phyloP scores from a whole-genome alignment of 306 rosid species.

The Dicorynia guianensis region DNA sequence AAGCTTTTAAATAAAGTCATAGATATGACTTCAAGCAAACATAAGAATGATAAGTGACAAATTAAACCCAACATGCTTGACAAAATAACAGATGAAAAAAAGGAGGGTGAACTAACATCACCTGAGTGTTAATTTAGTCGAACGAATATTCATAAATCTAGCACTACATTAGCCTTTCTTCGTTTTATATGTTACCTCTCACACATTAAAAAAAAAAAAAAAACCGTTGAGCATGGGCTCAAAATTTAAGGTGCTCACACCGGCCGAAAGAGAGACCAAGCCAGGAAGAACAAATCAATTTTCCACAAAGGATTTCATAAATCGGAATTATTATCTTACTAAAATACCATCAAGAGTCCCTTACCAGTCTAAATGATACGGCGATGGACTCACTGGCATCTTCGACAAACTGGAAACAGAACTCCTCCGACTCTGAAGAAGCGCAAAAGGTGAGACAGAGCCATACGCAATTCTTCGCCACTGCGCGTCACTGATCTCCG shows the following conservation, averaged over 20 bases:
- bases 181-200: neutral
- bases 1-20: neutral
- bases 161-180: neutral
- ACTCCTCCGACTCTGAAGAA: slow-evolving; percentile 82
- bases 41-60: too few species aligned
- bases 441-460: slow-evolving; percentile 83
- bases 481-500: slow-evolving; percentile 61
- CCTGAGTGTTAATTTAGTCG: neutral
- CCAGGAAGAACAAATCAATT: neutral
- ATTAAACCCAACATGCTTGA: neutral
- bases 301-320: neutral
- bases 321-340: slow-evolving; percentile 13
- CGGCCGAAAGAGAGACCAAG: neutral
- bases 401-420: slow-evolving; percentile 59
- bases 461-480: slow-evolving; percentile 82
- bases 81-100: neutral
- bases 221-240: too few species aligned
- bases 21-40: neutral
- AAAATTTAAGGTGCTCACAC: too few species aligned
- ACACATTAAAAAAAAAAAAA: neutral
- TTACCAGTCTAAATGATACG: slow-evolving; percentile 80
- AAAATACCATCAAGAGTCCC: neutral
- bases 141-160: neutral
- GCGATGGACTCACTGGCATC: slow-evolving; percentile 54
- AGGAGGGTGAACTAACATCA: neutral